A percentile compares a stretch with the other conserved stretches of the same genome.
These are phyloP conservation scores for Viola pubescens DNA, from an alignment of 441 rosid species.

Conservation along the genomic window DNA sequence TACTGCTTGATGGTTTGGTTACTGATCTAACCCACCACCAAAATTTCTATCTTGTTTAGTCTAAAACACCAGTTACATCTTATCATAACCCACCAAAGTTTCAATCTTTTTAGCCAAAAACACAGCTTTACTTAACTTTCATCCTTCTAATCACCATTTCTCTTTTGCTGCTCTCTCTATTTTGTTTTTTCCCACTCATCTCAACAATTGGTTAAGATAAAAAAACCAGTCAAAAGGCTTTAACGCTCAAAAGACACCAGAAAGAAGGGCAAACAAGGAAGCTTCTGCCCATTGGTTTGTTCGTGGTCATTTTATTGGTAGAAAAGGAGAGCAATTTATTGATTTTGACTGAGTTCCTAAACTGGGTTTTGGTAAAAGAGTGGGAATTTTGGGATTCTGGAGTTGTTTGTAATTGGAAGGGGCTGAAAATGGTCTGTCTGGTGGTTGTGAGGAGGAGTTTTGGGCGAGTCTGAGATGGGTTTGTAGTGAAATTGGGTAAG, in stretches of 20 bases:
- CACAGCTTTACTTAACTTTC: constrained; percentile 10
- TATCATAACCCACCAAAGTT: neutral
- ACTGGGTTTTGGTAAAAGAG: constrained; percentile 10
- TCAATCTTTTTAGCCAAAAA: neutral
- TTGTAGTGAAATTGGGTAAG: constrained; percentile 19
- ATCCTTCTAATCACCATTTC: constrained; percentile 1
- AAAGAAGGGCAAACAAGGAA: no score
- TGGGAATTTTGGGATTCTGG: constrained; percentile 1
- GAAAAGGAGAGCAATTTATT: constrained; percentile 2
- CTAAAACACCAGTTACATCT: neutral
- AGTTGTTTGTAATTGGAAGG: constrained; percentile 10
- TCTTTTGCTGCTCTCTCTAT: neutral
- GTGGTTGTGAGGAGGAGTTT: constrained; percentile 13
- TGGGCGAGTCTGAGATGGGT: constrained; percentile 17
- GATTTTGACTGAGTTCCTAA: constrained; percentile 9
- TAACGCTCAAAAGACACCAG: no score
- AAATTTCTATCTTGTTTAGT: neutral
- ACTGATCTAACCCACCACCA: neutral
- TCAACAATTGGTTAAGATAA: neutral
- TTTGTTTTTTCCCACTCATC: neutral
- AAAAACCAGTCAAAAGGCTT: neutral
- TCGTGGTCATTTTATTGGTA: constrained; percentile 11
- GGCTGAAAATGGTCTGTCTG: constrained; percentile 8
- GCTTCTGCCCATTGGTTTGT: neutral
- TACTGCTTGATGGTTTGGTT: neutral